Conservation (phyloP, 2,329 filamentous ascomycete species). For the Cercospora citrullina region DNA sequence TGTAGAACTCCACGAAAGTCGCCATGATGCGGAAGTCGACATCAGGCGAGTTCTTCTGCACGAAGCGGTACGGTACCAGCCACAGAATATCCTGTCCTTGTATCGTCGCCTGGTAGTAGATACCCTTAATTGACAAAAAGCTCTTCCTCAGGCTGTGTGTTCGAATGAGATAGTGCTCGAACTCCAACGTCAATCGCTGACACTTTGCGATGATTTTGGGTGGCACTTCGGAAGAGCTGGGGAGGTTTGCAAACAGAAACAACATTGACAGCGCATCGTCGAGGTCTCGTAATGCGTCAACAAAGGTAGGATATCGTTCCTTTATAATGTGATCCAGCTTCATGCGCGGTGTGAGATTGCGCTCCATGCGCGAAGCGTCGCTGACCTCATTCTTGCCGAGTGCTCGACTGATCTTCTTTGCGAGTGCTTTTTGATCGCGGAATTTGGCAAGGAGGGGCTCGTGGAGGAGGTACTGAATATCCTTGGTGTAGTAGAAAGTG, state of each 20-base stretch:
- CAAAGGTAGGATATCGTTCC: slow-evolving; percentile 95
- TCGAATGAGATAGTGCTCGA: slow-evolving; percentile 94
- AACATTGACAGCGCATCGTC: slow-evolving; percentile 97
- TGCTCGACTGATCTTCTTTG: slow-evolving; percentile 95
- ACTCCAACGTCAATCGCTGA: slow-evolving; percentile 89
- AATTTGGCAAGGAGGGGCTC: slow-evolving; percentile 93
- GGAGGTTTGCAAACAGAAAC: slow-evolving; percentile 95
- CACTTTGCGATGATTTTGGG: slow-evolving; percentile 95
- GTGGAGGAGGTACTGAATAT: slow-evolving; percentile 97
- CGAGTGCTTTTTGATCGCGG: slow-evolving; percentile 92
- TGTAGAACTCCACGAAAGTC: slow-evolving; percentile 98
- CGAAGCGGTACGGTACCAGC: slow-evolving; percentile 97
- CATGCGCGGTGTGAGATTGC: slow-evolving; percentile 84
- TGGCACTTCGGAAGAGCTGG: slow-evolving; percentile 83
- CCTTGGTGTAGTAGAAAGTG: slow-evolving; percentile 89
- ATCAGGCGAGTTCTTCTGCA: slow-evolving; percentile 88
- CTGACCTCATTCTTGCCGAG: slow-evolving; percentile 87
- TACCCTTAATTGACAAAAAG: slow-evolving; percentile 97
- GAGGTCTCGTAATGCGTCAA: slow-evolving; percentile 88
- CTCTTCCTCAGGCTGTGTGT: slow-evolving; percentile 92
- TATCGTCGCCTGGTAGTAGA: slow-evolving; percentile 98
- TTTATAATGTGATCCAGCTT: slow-evolving; percentile 96
- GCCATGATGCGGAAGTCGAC: slow-evolving; percentile 99
- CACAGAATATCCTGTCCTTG: slow-evolving; percentile 96
- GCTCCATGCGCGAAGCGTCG: slow-evolving; percentile 86